These are phyloP conservation scores for Acacia concinna DNA, from an alignment of 331 rosid species.

Conservation along the genomic window DNA sequence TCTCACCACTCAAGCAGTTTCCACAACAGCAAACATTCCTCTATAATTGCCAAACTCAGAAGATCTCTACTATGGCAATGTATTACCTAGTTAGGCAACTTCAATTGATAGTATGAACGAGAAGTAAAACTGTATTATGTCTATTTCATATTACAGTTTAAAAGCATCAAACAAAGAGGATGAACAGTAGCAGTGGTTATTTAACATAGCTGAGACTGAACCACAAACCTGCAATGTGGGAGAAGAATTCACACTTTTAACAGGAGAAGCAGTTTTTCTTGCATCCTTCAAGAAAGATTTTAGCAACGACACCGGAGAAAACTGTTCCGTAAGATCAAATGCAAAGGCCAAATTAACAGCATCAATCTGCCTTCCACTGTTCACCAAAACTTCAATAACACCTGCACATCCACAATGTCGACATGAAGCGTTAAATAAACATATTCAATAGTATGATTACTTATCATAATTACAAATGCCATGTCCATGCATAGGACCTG, in stretches of 20 bases:
- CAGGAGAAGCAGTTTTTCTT: conserved; percentile 63
- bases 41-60: not conserved
- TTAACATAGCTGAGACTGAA: conserved; percentile 16
- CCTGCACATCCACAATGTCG: conserved; percentile 49
- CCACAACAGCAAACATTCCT: not conserved
- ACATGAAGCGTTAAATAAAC: conserved; percentile 17
- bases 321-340: conserved; percentile 72
- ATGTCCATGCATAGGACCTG: not conserved
- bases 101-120: not conserved
- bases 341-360: conserved; percentile 95
- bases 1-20: conserved; percentile 16
- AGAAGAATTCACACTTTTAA: conserved; percentile 71
- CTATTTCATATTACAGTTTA: conserved; percentile 22
- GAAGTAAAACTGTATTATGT: conserved; percentile 5
- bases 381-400: conserved; percentile 76
- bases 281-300: conserved; percentile 93
- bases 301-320: conserved; percentile 79
- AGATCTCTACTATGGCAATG: not conserved
- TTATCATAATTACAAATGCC: conserved; percentile 22
- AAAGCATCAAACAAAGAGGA: conserved; percentile 22
- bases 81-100: not conserved
- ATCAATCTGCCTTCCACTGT: conserved; percentile 93
- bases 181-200: not conserved
- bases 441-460: conserved; percentile 15
- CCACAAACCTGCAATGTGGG: conserved; percentile 73